Conservation (phyloP, 2,329 filamentous ascomycete genomes). For the Pseudocercospora macadamiae region DNA sequence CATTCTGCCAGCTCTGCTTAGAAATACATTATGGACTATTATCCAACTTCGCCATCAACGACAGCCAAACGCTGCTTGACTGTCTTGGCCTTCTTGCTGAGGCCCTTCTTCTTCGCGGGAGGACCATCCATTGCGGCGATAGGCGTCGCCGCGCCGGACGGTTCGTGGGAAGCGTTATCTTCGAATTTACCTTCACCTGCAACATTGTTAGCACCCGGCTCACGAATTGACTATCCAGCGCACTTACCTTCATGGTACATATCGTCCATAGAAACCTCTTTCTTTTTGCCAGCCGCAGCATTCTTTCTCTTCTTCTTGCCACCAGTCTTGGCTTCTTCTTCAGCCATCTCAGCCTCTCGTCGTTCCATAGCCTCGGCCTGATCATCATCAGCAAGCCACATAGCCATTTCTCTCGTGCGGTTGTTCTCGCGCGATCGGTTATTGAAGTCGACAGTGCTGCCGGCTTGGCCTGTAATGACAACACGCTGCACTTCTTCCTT, state of each 20-base stretch:
- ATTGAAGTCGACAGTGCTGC: constrained; percentile 80
- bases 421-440: constrained; percentile 85
- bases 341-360: constrained; percentile 82
- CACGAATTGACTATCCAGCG: too few species aligned
- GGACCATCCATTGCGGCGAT: constrained; percentile 56
- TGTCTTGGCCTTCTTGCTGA: constrained; percentile 57
- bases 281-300: constrained; percentile 57
- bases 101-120: constrained; percentile 55
- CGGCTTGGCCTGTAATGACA: constrained; percentile 85
- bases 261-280: constrained; percentile 77
- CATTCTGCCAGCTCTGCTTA: not conserved
- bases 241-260: constrained; percentile 94
- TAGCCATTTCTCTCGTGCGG: constrained; percentile 94
- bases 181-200: constrained; percentile 96
- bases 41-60: constrained; percentile 46
- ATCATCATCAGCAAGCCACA: constrained; percentile 98
- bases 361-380: constrained; percentile 92
- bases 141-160: constrained; percentile 83
- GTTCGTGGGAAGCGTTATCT: constrained; percentile 79
- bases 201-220: constrained; percentile 17
- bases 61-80: constrained; percentile 54
- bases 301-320: constrained; percentile 54
- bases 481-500: constrained; percentile 99
- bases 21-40: not conserved
- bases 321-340: constrained; percentile 63